A percentile compares a stretch with the other conserved stretches of the same genome.
These are phyloP conservation scores for Fusarium irregulare DNA, from an alignment of 2,329 filamentous ascomycete genomes.

Conservation along the genomic window DNA sequence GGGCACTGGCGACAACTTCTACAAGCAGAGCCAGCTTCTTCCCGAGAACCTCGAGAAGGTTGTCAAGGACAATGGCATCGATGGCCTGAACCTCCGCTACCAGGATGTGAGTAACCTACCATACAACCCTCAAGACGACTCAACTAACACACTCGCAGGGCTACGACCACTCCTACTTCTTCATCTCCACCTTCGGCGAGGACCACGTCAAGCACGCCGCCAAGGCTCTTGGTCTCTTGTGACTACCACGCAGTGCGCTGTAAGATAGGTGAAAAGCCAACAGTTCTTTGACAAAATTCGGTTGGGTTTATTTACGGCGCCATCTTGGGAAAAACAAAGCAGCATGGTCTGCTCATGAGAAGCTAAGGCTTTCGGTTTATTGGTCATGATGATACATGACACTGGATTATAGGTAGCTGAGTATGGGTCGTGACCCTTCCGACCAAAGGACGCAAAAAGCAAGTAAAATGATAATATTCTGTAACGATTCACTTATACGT, in stretches of 20 bases:
- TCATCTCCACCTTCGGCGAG: conserved; percentile 89
- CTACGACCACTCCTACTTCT: conserved; percentile 98
- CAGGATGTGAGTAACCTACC: conserved; percentile 68
- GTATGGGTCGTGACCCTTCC: neutral
- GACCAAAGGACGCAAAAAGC: conserved; percentile 26
- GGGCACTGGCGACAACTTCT: conserved; percentile 96
- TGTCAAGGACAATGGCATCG: conserved; percentile 78
- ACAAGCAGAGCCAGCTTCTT: conserved; percentile 90
- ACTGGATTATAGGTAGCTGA: conserved; percentile 2
- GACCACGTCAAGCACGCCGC: conserved; percentile 94
- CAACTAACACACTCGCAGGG: conserved; percentile 58
- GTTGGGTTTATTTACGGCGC: conserved; percentile 27
- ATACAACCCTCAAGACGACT: too few species aligned
- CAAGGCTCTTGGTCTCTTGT: conserved; percentile 72
- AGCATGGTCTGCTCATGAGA: conserved; percentile 3
- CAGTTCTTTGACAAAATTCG: conserved; percentile 16
- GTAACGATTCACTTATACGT: conserved; percentile 27
- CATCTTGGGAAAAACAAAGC: conserved; percentile 2
- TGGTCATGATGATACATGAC: conserved; percentile 13
- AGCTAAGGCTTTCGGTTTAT: conserved; percentile 9
- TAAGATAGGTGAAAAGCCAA: conserved; percentile 32
- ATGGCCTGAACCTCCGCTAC: conserved; percentile 81
- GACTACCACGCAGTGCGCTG: conserved; percentile 43
- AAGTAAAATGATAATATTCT: conserved; percentile 29
- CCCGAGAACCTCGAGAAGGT: conserved; percentile 92